These are phyloP conservation scores for Adansonia grandidieri DNA, from an alignment of 441 rosid genomes.

Conservation along the genomic window DNA sequence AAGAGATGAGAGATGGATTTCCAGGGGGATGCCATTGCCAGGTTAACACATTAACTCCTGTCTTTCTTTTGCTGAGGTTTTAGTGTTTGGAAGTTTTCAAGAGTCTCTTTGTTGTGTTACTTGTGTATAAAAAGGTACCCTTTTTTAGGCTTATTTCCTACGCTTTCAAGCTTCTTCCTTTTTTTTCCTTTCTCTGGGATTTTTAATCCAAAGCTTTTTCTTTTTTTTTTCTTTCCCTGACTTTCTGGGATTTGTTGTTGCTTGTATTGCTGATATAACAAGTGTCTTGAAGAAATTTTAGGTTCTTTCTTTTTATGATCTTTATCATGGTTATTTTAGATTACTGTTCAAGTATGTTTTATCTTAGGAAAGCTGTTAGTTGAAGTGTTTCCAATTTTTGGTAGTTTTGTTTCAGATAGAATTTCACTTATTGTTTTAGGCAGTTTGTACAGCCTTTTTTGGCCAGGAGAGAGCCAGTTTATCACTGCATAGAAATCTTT, in stretches of 20 bases:
- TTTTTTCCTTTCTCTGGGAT: not conserved
- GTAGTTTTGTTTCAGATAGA: not conserved
- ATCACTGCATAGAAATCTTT: constrained; percentile 22
- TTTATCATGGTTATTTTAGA: not conserved
- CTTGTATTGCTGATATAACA: not conserved
- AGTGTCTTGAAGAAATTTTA: not conserved
- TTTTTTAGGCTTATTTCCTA: constrained; percentile 12
- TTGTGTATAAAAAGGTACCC: constrained; percentile 18
- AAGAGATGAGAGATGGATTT: constrained; percentile 43
- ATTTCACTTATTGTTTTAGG: constrained; percentile 21
- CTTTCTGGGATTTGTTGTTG: constrained; percentile 7
- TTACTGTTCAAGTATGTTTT: constrained; percentile 3
- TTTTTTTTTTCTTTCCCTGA: constrained; percentile 1
- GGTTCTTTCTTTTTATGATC: not conserved
- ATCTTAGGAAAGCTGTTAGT: constrained; percentile 1
- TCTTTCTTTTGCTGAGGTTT: constrained; percentile 29
- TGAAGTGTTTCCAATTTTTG: not conserved
- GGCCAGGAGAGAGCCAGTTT: constrained; percentile 15
- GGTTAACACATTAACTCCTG: constrained; percentile 9
- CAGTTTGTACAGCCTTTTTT: constrained; percentile 19
- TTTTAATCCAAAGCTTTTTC: constrained; percentile 29
- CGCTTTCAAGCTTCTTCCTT: not conserved
- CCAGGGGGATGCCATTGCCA: constrained; percentile 4
- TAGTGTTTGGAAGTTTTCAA: constrained; percentile 32
- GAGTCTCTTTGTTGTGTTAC: constrained; percentile 30